Base-by-base conservation (phyloP, 306 rosid genomes). In the Vachellia pachyceras region DNA sequence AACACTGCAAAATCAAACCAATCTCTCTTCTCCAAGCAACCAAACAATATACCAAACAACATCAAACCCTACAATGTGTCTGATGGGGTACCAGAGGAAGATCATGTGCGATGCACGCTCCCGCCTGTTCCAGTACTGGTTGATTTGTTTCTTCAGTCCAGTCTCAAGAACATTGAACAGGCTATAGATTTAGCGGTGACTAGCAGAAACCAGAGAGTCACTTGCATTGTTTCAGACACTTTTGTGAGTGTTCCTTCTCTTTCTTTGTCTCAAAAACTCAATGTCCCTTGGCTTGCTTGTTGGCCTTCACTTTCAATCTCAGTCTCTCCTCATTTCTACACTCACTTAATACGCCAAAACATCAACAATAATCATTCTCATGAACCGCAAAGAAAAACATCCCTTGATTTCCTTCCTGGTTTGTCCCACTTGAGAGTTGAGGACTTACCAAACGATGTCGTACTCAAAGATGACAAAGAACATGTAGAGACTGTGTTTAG, bases 381-480 rank as follows among this genome's bases (percentile, higher is more conserved):
- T n/a, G n/a, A n/a, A n/a, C n/a, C n/a, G n/a, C n/a, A n/a, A n/a
- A n/a, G n/a, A 47, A 14, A 1, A 8, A 1, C 41, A 44, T 52
- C 83, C 23, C 35, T 88, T 25, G 87, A 77, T 23, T 46, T 82
- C 29, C 25, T 88, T n/a, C 87, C 88, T 3, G 85, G 91, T n/a
- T 67, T 86, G 75, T 79, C 88, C 0, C 5, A 20, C 7, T 63
- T 82, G 44, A 54, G 10, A 0, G 13, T 79, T 50, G 78, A 79
- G 3, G 87, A 88, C 46, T 46, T 82, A 6, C 82, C 83, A 0
- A 37, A 37, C 11, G 85, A 77, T 15, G 40, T 84, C 20, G 0
- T 84, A 7, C 68, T 39, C 60, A 0, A 39, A 0, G 22, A 17
- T 10, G 73, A 65, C 3, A 49, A 63, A 3, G 69, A 41, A 45